Evolutionary conservation across 164 flowering plant species (phyloP), one percentile per base, ranked within the genome.

Genomic region (Vitis cinerea): DNA sequence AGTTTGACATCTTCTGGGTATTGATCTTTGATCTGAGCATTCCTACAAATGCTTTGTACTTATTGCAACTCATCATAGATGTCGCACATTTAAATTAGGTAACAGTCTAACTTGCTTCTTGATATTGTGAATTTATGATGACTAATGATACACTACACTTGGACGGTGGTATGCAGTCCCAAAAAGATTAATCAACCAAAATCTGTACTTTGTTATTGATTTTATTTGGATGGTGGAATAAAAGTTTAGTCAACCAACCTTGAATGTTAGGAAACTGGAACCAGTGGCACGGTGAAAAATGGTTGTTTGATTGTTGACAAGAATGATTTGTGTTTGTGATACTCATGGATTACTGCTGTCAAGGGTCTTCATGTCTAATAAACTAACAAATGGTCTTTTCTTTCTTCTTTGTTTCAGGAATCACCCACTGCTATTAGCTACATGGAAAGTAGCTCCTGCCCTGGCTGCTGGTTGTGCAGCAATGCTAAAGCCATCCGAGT

Each of bases 361-460:
- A 37, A 27, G 23, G 61, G 2, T 27, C 4, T 27, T 59, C 6
- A 59, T 10, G n/a, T 69, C 52, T 16, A 8, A 50, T 1, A 10
- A 12, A 63, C 48, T 53, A n/a, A 47, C 13, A 3, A 49, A 50
- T 19, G 4, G 15, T 54, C 44, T 3, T 9, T 55, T 27, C 3
- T 72, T 49, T 70, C 17, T 23, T 23, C 49, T 74, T 14, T 60
- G 2, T 48, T 81, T 63, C 68, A 95, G 99, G 99, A 95, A 95
- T 74, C 93, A 93, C 74, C 99, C 99, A 17, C 77, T 95, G 44
- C 72, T 95, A 78, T 90, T 95, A 95, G 97, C 98, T 31, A 76
- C 89, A 53, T 95, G 99, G 99, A 95, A 95, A 82, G 98, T 95
- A 49, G 99, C 98, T 78, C 95, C 99, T 73, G 92, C 98, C 65